Conservation (phyloP, 352 stramenopile species). For the Phytophthora colocasiae region DNA sequence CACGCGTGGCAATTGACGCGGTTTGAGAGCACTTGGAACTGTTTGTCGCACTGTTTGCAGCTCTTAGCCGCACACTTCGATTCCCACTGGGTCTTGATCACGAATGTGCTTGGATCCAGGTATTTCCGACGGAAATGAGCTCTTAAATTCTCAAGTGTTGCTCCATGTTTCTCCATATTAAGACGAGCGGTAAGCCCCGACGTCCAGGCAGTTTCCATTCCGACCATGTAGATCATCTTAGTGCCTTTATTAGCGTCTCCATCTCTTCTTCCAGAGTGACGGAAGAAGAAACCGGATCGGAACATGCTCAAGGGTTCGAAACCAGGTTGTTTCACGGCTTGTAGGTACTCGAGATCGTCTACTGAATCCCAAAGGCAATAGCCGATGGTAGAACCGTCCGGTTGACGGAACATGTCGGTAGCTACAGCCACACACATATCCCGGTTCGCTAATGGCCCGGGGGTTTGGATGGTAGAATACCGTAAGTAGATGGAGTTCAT, state of each 20-base stretch:
- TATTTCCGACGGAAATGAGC: constrained; percentile 49
- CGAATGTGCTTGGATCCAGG: constrained; percentile 52
- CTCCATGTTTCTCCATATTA: constrained; percentile 52
- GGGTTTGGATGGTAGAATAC: constrained; percentile 45
- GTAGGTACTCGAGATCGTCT: constrained; percentile 30
- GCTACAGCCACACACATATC: constrained; percentile 40
- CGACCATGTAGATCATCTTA: constrained; percentile 66
- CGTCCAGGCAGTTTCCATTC: constrained; percentile 36
- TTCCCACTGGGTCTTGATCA: constrained; percentile 47
- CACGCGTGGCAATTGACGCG: constrained; percentile 51
- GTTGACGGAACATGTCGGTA: constrained; percentile 40
- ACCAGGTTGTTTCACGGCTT: constrained; percentile 18
- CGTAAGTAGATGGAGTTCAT: constrained; percentile 40
- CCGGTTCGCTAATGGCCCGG: constrained; percentile 44
- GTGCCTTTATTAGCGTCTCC: constrained; percentile 31
- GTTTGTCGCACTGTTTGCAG: constrained; percentile 43
- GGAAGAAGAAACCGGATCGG: constrained; percentile 61
- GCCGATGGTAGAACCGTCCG: constrained; percentile 52
- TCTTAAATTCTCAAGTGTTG: constrained; percentile 42
- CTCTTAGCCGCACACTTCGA: constrained; percentile 28
- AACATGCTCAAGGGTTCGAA: constrained; percentile 39
- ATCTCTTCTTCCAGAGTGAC: constrained; percentile 24
- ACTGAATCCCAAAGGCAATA: constrained; percentile 71
- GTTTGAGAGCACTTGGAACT: constrained; percentile 45
- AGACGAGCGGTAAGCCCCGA: constrained; percentile 36